phyloP scores from a whole-genome alignment of 805 yeast species.

The Saccharomycopsis sp. region DNA sequence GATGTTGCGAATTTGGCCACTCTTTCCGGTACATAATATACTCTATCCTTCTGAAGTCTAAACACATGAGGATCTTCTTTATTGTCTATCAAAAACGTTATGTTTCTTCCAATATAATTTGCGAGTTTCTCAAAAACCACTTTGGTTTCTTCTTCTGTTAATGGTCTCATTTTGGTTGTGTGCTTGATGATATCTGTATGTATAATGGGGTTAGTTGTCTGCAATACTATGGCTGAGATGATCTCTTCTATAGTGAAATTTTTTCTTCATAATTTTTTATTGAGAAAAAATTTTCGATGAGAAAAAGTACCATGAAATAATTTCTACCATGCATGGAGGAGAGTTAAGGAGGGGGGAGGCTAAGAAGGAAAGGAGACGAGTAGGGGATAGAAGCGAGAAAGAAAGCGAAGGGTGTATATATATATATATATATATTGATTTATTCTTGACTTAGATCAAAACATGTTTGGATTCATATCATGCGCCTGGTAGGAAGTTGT shows the following conservation, averaged over 20 bases:
- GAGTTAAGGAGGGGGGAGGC: not conserved
- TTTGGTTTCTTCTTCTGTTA: conserved; percentile 95
- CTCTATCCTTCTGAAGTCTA: conserved; percentile 93
- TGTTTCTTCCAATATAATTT: conserved; percentile 93
- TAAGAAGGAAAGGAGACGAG: not conserved
- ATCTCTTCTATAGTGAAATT: not conserved
- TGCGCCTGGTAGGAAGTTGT: too few relatives aligned
- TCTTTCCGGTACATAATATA: conserved; percentile 81
- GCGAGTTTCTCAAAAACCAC: conserved; percentile 95
- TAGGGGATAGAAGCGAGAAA: too few relatives aligned
- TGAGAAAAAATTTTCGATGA: conserved; percentile 1
- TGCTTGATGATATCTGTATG: not conserved
- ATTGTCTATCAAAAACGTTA: conserved; percentile 78
- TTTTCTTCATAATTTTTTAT: not conserved
- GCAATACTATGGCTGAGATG: not conserved
- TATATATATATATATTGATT: too few relatives aligned
- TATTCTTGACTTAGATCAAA: too few relatives aligned
- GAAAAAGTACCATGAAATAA: not conserved
- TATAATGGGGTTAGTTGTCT: not conserved
- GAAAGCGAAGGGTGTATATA: too few relatives aligned
- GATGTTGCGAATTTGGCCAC: conserved; percentile 85
- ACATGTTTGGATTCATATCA: too few relatives aligned
- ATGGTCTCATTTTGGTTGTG: conserved; percentile 70
- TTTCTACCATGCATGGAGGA: not conserved
- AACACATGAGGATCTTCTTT: conserved; percentile 84